Base-by-base conservation (phyloP, 192 early-diverging fungal genomes). In the Phlyctochytrium bullatum region DNA sequence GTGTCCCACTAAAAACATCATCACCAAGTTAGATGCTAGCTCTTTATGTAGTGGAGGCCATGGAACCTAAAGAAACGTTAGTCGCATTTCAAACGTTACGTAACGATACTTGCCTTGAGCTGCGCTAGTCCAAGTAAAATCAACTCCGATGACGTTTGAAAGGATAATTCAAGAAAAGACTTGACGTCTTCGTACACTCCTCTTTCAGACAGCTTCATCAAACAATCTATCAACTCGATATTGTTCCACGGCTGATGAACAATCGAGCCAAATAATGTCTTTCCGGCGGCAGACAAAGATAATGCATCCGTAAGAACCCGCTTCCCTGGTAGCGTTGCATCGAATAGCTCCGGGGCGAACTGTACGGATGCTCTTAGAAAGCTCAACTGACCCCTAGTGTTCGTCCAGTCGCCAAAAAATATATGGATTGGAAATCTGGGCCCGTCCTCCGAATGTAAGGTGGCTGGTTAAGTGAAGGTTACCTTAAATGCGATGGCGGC, bases 351-450 rank as follows among this genome's bases (percentile, higher is more conserved):
- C 6, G 82, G 71, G 1, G 88, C 74, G 16, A 79, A 74, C 36
- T 78, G 73, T 24, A 88, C 78, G 0, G 89, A 78, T 58, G 86
- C 82, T 59, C 77, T 84, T 50, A 93, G 69, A 32, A 90, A 78
- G 27, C 83, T 88, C 20, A 93, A 72, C 71, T 93, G 91, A 10
- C 83, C 88, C 14, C 78, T 83, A 6, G 78, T 62, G 67, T 92
- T 89, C 24, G 76, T 80, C 92, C 92, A 93, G 66, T 75, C 76
- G 30, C 87, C 88, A 78, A 89, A 88, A 68, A 92, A 86, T 0
- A 75, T 76, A n/a, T 82, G 67, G 25, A 86, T 74, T 23, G 92
- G 92, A 62, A 92, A 92, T 16, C 76, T 73, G 36, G 81, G 79
- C 23, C 76, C 64, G 54, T 78, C 87, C 88, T 90, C 73, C 20